These are phyloP conservation scores for Exophiala alcalophila DNA, from an alignment of 2,329 filamentous ascomycete species.

Conservation along the genomic window DNA sequence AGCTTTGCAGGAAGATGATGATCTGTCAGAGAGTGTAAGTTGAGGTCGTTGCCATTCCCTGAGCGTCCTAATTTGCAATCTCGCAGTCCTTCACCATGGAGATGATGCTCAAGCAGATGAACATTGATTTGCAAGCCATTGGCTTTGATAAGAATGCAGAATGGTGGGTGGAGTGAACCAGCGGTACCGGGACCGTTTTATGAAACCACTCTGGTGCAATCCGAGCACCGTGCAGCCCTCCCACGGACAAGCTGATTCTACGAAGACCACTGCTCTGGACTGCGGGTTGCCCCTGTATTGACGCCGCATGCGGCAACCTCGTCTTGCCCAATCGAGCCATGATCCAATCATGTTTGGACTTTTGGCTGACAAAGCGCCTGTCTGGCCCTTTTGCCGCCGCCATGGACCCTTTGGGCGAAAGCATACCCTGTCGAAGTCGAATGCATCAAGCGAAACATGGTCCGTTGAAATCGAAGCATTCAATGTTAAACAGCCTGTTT, in stretches of 20 bases:
- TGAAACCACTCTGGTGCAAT: no score
- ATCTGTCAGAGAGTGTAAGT: conserved; percentile 32
- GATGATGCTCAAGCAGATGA: conserved; percentile 65
- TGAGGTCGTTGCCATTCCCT: conserved; percentile 20
- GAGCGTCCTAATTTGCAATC: conserved; percentile 22
- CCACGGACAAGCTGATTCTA: no score
- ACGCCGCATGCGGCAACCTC: conserved; percentile 11
- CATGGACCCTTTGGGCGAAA: no score
- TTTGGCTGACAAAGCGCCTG: conserved; percentile 11
- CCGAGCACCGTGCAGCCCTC: no score
- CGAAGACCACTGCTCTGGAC: no score
- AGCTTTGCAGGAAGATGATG: conserved; percentile 22
- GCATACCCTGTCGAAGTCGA: no score
- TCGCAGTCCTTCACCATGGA: conserved; percentile 64
- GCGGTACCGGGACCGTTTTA: no score
- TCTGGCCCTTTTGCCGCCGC: no score
- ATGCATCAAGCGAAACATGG: no score
- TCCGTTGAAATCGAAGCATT: no score
- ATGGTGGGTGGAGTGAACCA: conserved; percentile 56
- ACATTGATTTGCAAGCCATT: conserved; percentile 61
- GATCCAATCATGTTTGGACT: conserved; percentile 1
- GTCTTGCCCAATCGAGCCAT: conserved; percentile 7
- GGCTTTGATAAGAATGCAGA: conserved; percentile 59
- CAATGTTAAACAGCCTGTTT: no score
- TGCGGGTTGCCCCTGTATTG: no score